Percentiles rank a stretch among this genome's conserved stretches.
phyloP scores from a whole-genome alignment of 148 eudicot genomes.

The Amaranthus cruentus region DNA sequence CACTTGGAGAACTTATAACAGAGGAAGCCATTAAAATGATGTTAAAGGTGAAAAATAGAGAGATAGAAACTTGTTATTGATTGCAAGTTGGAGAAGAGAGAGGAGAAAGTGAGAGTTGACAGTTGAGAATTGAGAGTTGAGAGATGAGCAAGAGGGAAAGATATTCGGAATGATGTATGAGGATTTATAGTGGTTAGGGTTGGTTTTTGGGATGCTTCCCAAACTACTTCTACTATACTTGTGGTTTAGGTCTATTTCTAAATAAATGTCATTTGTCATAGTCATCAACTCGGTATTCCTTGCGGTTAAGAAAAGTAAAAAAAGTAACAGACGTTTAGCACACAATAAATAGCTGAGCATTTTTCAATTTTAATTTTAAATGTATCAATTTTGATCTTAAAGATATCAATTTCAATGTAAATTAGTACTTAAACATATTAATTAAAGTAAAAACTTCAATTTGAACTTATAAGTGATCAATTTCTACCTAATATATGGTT shows the following conservation, averaged over 20 bases:
- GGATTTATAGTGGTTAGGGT: constrained; percentile 15
- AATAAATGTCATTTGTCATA: neutral
- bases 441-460: too few species aligned
- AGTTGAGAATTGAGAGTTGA: neutral
- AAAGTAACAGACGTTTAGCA: too few species aligned
- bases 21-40: constrained; percentile 26
- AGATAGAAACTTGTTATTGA: neutral
- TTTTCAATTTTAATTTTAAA: too few species aligned
- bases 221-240: neutral
- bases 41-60: constrained; percentile 4
- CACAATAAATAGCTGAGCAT: too few species aligned
- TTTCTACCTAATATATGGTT: too few species aligned
- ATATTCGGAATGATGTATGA: neutral
- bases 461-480: too few species aligned
- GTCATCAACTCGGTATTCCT: too few species aligned
- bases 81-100: neutral
- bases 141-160: constrained; percentile 1
- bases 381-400: too few species aligned
- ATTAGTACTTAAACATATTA: too few species aligned
- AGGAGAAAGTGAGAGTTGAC: neutral
- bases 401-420: too few species aligned
- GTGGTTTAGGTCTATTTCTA: constrained; percentile 1
- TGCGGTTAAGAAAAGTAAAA: too few species aligned
- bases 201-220: neutral
- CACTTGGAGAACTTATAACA: constrained; percentile 41